Conservation (phyloP, 192 early-diverging fungal species). For the Coemansia brasiliensis region DNA sequence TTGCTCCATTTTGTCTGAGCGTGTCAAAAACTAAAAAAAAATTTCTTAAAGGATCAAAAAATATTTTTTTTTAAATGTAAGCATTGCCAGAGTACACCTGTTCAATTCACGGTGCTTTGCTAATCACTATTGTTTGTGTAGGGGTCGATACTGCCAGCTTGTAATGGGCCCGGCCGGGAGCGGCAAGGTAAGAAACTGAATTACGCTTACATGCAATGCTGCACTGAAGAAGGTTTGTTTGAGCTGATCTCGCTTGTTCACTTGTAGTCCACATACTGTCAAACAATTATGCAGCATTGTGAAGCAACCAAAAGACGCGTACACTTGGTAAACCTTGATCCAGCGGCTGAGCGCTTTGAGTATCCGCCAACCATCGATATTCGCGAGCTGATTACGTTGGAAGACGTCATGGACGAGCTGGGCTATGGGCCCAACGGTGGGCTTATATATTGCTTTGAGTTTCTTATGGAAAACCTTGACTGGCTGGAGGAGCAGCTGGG, state of each 20-base stretch:
- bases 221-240: neutral
- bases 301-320: constrained; percentile 79
- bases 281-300: constrained; percentile 92
- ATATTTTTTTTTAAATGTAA: neutral
- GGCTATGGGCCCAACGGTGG: constrained; percentile 98
- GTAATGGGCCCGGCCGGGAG: constrained; percentile 97
- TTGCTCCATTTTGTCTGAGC: constrained; percentile 63
- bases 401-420: constrained; percentile 97
- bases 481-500: constrained; percentile 95
- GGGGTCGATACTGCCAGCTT: constrained; percentile 83
- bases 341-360: constrained; percentile 94
- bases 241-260: constrained; percentile 6
- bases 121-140: constrained; percentile 3
- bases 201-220: neutral
- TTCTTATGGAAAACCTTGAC: constrained; percentile 91
- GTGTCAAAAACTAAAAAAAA: neutral
- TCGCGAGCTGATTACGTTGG: constrained; percentile 92
- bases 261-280: constrained; percentile 84
- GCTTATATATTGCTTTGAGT: constrained; percentile 96
- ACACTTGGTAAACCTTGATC: constrained; percentile 95
- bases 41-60: too few relatives aligned
- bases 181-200: constrained; percentile 61
- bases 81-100: neutral
- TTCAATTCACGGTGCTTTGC: neutral
- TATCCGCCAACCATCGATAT: constrained; percentile 90